phyloP scores from a whole-genome alignment of 768 basidiomycete species.

The Holtermanniella nyarrowii region DNA sequence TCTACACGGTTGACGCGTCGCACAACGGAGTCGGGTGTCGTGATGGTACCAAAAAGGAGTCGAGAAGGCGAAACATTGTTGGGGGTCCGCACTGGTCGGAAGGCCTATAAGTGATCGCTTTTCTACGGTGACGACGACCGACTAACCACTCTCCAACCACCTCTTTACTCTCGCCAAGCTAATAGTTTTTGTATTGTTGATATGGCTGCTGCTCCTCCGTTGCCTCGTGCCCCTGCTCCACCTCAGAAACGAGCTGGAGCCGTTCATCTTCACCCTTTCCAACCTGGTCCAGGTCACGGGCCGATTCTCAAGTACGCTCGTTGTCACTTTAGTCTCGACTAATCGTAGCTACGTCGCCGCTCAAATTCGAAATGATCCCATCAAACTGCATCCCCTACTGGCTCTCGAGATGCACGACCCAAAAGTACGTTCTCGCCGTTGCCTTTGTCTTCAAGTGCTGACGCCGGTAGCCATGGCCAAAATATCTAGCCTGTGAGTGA shows the following conservation, averaged over 20 bases:
- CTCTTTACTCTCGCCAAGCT: too few relatives aligned
- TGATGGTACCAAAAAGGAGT: too few relatives aligned
- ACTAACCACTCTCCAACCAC: too few relatives aligned
- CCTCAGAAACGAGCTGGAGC: not conserved
- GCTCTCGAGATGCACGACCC: slow-evolving; percentile 12
- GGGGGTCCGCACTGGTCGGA: too few relatives aligned
- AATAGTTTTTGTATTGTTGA: too few relatives aligned
- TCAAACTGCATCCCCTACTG: slow-evolving; percentile 13
- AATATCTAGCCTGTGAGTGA: slow-evolving; percentile 7
- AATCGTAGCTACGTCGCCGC: slow-evolving; percentile 7
- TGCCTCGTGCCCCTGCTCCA: not conserved
- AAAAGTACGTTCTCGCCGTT: slow-evolving; percentile 1
- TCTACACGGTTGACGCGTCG: too few relatives aligned
- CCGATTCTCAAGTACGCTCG: slow-evolving; percentile 3
- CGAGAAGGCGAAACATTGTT: too few relatives aligned
- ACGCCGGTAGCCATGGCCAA: slow-evolving; percentile 12
- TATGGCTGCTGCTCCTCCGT: not conserved
- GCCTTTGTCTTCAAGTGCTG: too few relatives aligned
- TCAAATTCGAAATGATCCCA: slow-evolving; percentile 4
- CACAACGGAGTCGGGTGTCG: too few relatives aligned
- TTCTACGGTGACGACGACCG: too few relatives aligned
- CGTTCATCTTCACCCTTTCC: not conserved
- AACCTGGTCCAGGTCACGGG: slow-evolving; percentile 15
- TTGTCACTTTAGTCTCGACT: not conserved
- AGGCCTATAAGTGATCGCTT: too few relatives aligned